Evolutionary conservation across 2,329 filamentous ascomycete species (phyloP).

Genomic region (Clarireedia paspali): DNA sequence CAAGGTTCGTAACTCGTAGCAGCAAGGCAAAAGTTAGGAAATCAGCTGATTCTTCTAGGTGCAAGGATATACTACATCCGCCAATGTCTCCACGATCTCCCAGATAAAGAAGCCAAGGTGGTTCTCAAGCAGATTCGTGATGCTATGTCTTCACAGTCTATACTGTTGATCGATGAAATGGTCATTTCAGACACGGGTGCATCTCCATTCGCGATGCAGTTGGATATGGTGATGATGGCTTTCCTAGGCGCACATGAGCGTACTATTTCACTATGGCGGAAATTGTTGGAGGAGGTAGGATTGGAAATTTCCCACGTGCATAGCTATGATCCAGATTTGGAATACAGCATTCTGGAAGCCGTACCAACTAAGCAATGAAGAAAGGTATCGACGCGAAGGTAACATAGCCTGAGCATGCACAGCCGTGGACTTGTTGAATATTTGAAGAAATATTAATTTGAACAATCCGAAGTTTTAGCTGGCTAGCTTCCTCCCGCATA

Average conservation of each 20-base stretch:
- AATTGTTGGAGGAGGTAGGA: slow-evolving; percentile 5
- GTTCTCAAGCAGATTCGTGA: slow-evolving; percentile 20
- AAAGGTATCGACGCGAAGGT: background rate
- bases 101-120: slow-evolving; percentile 18
- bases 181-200: slow-evolving; percentile 28
- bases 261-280: slow-evolving; percentile 7
- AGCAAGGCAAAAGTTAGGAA: background rate
- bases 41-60: background rate
- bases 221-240: slow-evolving; percentile 33
- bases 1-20: slow-evolving; percentile 8
- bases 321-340: background rate
- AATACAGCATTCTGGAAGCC: background rate
- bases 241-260: slow-evolving; percentile 14
- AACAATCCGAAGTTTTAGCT: no score
- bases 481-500: no score
- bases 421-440: no score
- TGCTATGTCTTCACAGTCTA: slow-evolving; percentile 17
- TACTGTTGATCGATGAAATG: slow-evolving; percentile 29
- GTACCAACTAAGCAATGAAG: background rate
- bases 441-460: no score
- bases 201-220: slow-evolving; percentile 25
- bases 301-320: background rate
- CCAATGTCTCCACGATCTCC: slow-evolving; percentile 31
- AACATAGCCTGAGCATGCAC: no score
- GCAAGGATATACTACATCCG: slow-evolving; percentile 24